Evolutionary conservation across 495 filamentous ascomycete genomes (phyloP), one percentile per base, ranked within the genome.

Genomic region (Cenococcum geophilum): DNA sequence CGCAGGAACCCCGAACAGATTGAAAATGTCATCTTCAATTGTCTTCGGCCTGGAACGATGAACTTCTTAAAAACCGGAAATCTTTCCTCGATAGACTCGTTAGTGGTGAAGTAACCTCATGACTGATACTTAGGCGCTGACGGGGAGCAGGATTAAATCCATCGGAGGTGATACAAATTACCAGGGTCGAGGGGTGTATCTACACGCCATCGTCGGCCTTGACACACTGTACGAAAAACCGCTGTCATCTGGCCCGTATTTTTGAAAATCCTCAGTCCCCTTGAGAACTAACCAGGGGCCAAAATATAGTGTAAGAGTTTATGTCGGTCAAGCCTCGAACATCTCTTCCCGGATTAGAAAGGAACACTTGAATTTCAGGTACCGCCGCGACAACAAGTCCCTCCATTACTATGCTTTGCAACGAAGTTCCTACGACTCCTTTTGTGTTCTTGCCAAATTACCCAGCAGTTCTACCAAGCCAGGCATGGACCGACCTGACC

Each of bases 351-450:
- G 66, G 20, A 9, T 66, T 16, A 21, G n/a, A 8, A 53, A 49
- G 6, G 40, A 66, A 27, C 66, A 69, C 54, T 43, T 20, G 37
- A 52, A 65, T 53, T 69, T 69, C 58, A 54, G 66, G 6, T 63
- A 66, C 53, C 63, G 66, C 4, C 66, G 66, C 16, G 66, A 69
- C 60, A 59, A 69, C 47, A 59, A 59, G 5, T 63, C 59, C 2
- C 53, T 69, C 32, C 66, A 69, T 54, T 69, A 69, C 56, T 56
- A 60, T 36, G 66, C 63, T 25, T 11, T 66, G 40, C 48, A 69
- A 27, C n/a, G 57, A 49, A 57, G 48, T 27, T 55, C 34, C 8
- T 66, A 40, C 55, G 57, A 69, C 42, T 27, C n/a, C 23, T 69
- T 62, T 22, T 40, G 12, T 8, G 34, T 63, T 21, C 60, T 69